A percentile compares a stretch with the other conserved stretches of the same genome.
phyloP scores from a whole-genome alignment of 352 stramenopile genomes.

The Globisporangium takayamanum region DNA sequence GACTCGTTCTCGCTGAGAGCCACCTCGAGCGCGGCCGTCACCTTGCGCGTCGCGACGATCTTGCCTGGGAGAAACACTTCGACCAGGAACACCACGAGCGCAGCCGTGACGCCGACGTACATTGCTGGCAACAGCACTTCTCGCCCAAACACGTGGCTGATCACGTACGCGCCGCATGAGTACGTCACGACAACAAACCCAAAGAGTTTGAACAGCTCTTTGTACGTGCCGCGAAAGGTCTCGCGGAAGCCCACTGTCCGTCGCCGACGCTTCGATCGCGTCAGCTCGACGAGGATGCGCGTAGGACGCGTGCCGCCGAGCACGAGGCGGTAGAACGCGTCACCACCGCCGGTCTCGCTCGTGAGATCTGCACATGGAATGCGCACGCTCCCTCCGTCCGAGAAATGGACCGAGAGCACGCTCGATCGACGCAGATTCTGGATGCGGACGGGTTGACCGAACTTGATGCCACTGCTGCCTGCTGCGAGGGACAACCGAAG shows the following conservation, averaged over 20 bases:
- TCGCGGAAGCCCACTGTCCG: constrained; percentile 27
- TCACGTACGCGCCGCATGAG: constrained; percentile 34
- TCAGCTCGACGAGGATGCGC: constrained; percentile 43
- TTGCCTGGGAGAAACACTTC: constrained; percentile 49
- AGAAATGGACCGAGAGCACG: constrained; percentile 47
- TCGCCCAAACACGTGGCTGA: constrained; percentile 43
- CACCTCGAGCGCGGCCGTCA: constrained; percentile 1
- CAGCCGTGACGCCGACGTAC: constrained; percentile 36
- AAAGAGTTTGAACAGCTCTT: constrained; percentile 59
- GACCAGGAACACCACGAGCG: constrained; percentile 44
- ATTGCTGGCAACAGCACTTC: constrained; percentile 47
- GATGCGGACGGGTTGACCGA: constrained; percentile 37
- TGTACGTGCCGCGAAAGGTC: constrained; percentile 50
- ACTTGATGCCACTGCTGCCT: constrained; percentile 19
- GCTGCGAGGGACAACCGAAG: constrained; percentile 14
- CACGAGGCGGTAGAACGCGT: constrained; percentile 51
- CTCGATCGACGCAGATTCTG: constrained; percentile 39
- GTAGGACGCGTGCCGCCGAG: constrained; percentile 44
- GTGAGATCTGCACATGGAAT: constrained; percentile 44
- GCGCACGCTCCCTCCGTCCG: constrained; percentile 40
- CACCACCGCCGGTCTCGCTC: constrained; percentile 20
- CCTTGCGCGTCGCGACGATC: constrained; percentile 34
- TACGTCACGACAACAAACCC: constrained; percentile 51
- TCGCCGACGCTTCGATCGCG: constrained; percentile 18
- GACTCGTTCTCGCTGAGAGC: constrained; percentile 9